These are phyloP conservation scores for Erythrophleum fordii DNA, from an alignment of 306 rosid genomes.

Conservation along the genomic window DNA sequence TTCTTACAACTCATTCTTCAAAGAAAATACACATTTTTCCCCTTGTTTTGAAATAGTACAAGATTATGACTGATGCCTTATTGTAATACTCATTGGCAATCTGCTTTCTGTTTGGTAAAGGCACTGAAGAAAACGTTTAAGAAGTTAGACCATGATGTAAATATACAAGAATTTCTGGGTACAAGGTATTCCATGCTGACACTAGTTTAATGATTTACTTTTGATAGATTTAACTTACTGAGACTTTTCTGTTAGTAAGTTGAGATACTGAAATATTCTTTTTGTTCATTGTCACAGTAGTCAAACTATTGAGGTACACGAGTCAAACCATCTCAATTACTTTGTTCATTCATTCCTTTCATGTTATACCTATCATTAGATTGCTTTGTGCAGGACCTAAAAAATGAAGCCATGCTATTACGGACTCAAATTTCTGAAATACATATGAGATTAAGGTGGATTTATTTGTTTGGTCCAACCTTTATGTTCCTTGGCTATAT, in stretches of 20 bases:
- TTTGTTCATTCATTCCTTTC: constrained; percentile 14
- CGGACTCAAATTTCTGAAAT: constrained; percentile 54
- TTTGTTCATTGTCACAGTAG: constrained; percentile 55
- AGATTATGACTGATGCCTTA: not conserved
- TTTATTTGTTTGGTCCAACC: not conserved
- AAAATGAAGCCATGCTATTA: constrained; percentile 47
- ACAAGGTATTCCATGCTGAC: constrained; percentile 58
- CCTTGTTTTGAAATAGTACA: not conserved
- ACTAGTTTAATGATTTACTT: not conserved
- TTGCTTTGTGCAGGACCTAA: constrained; percentile 53
- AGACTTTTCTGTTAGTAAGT: not conserved
- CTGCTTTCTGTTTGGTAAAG: constrained; percentile 55
- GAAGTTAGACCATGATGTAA: constrained; percentile 86
- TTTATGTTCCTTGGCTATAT: constrained; percentile 22
- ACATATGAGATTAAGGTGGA: constrained; percentile 67
- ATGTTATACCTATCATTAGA: not conserved
- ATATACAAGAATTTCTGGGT: constrained; percentile 72
- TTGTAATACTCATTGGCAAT: constrained; percentile 19
- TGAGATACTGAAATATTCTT: constrained; percentile 16
- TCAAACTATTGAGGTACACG: constrained; percentile 66
- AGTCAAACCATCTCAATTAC: not conserved
- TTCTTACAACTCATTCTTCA: constrained; percentile 32
- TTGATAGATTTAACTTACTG: constrained; percentile 3
- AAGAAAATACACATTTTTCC: not conserved
- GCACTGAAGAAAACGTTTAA: constrained; percentile 79